Evolutionary conservation across 1,284 basidiomycete genomes (phyloP), one percentile per base, ranked within the genome.

Genomic region (Xerocomus minutiporus): DNA sequence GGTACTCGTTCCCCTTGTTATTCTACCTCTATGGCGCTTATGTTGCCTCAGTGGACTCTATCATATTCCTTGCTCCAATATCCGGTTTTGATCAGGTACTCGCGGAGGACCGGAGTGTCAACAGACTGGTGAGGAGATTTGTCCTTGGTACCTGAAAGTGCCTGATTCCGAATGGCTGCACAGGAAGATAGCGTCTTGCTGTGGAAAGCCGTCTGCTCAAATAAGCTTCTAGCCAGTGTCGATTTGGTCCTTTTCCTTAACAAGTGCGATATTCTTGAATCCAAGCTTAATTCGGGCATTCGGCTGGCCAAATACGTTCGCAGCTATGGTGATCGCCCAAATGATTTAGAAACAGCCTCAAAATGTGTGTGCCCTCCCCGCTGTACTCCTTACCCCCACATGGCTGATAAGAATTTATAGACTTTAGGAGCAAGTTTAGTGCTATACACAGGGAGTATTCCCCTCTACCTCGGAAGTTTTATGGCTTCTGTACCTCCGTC

Each of bases 61-160:
- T 90, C 61, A 88, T 90, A 57, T 90, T 90, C 68, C 80, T 90
- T 13, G 88, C 86, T 17, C 88, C 87, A 13, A 88, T 90, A 71
- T 86, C 83, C 28, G 84, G 80, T 11, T 90, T 90, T 60, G 87
- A 90, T 68, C 86, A 90, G 63, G 84, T 84, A 5, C 74, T 90
- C 8, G 70, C 79, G 20, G 87, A 89, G 68, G 86, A 88, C 60
- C 73, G 76, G 52, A 78, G 75, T 50, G 81, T 89, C 6, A 90
- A 90, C 62, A 80, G 87, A 50, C 72, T 88, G 49, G 85, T 83
- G 52, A 51, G 80, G 71, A 5, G 36, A 39, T 51, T 48, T 54
- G n/a, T 51, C 47, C 6, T 40, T 45, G 29, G 44, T 38, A 23
- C 51, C 32, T 48, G 43, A 7, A 46, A 47, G 38, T 34, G 15